phyloP scores from a whole-genome alignment of 495 filamentous ascomycete genomes.

The Niebla homalea region DNA sequence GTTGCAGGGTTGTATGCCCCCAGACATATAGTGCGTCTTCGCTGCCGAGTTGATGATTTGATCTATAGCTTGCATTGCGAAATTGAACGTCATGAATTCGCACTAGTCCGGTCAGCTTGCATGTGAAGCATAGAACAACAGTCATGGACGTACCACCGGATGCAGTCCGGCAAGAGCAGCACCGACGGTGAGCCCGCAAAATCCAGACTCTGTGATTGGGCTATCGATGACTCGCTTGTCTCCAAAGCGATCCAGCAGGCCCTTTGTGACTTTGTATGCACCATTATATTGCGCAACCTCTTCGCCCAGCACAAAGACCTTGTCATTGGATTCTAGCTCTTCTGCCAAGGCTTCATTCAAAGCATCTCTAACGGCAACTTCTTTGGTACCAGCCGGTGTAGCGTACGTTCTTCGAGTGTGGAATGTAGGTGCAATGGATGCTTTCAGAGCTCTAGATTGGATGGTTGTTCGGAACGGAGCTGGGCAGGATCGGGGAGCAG shows the following conservation, averaged over 20 bases:
- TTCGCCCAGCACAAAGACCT: conserved; percentile 92
- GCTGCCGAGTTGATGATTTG: conserved; percentile 98
- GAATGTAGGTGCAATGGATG: conserved; percentile 33
- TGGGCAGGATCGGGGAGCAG: conserved; percentile 30
- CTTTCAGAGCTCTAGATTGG: conserved; percentile 23
- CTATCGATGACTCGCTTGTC: conserved; percentile 96
- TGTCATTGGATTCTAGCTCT: conserved; percentile 85
- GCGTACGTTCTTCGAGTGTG: conserved; percentile 34
- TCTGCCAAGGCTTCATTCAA: conserved; percentile 95
- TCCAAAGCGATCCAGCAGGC: conserved; percentile 89
- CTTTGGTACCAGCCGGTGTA: conserved; percentile 54
- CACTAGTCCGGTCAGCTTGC: conserved; percentile 40
- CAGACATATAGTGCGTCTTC: conserved; percentile 99
- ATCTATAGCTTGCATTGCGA: conserved; percentile 99
- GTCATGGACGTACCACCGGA: conserved; percentile 60
- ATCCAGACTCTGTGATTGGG: conserved; percentile 94
- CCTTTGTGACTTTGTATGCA: conserved; percentile 99
- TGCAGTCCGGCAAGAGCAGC: conserved; percentile 87
- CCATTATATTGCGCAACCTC: conserved; percentile 99
- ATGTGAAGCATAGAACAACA: neutral
- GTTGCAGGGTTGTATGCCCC: conserved; percentile 98
- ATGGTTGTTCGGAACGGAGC: conserved; percentile 29
- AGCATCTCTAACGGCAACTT: conserved; percentile 93
- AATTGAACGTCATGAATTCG: conserved; percentile 99
- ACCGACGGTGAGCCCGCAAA: conserved; percentile 82